Conservation (phyloP, 1,284 basidiomycete genomes). For the Apiotrichum akiyoshidainum region DNA sequence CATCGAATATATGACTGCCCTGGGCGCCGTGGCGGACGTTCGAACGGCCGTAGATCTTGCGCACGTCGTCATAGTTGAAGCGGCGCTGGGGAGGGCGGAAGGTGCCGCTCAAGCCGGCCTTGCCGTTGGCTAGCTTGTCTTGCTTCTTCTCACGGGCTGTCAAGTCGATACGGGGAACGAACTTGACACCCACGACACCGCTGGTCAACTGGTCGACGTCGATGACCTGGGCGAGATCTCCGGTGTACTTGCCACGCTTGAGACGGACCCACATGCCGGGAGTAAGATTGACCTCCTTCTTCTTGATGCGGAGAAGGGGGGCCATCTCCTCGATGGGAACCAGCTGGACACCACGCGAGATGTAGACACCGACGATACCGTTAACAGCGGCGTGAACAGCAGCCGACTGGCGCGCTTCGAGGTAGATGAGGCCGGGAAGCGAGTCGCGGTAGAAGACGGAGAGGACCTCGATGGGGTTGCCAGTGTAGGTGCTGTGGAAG, state of each 20-base stretch:
- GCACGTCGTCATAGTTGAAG: slow-evolving; percentile 92
- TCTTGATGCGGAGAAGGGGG: slow-evolving; percentile 90
- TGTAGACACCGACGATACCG: slow-evolving; percentile 89
- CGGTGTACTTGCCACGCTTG: slow-evolving; percentile 87
- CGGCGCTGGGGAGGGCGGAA: slow-evolving; percentile 79
- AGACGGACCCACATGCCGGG: slow-evolving; percentile 94
- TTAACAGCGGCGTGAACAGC: slow-evolving; percentile 81
- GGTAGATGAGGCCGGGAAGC: slow-evolving; percentile 89
- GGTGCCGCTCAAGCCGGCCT: slow-evolving; percentile 23
- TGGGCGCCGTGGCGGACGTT: slow-evolving; percentile 63
- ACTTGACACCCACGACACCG: slow-evolving; percentile 72
- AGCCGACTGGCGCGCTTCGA: slow-evolving; percentile 85
- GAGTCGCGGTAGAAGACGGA: slow-evolving; percentile 96
- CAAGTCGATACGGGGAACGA: slow-evolving; percentile 94
- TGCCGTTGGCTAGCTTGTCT: slow-evolving; percentile 53
- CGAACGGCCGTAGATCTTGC: slow-evolving; percentile 77
- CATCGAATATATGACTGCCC: slow-evolving; percentile 77
- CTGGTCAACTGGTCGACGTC: slow-evolving; percentile 87
- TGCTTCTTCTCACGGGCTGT: slow-evolving; percentile 80
- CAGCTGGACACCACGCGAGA: slow-evolving; percentile 68
- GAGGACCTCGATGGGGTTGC: slow-evolving; percentile 74
- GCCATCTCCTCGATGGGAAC: slow-evolving; percentile 99
- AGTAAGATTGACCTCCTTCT: slow-evolving; percentile 80
- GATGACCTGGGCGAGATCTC: slow-evolving; percentile 92
- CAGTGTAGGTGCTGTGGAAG: slow-evolving; percentile 52